Evolutionary conservation across 345 rosid species (phyloP).

Genomic region (Eucalyptus pauciflora): DNA sequence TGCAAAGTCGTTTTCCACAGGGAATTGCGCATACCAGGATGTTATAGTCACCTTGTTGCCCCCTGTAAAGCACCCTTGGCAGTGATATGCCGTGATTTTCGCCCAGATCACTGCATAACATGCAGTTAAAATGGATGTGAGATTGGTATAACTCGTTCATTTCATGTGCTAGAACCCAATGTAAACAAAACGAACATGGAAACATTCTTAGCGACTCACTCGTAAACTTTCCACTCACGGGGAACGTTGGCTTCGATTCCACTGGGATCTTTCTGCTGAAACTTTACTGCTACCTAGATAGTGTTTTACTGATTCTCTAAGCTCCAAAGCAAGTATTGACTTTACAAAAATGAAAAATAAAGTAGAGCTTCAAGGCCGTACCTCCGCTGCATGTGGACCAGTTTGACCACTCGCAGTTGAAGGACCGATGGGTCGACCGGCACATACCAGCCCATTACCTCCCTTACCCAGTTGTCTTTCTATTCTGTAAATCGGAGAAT

Average conservation of each 20-base stretch:
- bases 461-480: constrained; percentile 56
- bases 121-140: background rate
- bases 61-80: constrained; percentile 77
- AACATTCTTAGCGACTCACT: constrained; percentile 26
- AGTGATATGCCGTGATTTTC: constrained; percentile 66
- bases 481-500: constrained; percentile 40
- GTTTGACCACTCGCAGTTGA: constrained; percentile 3
- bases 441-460: constrained; percentile 59
- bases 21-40: constrained; percentile 45
- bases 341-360: background rate
- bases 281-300: constrained; percentile 76
- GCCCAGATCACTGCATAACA: constrained; percentile 54
- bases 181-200: background rate
- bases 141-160: background rate
- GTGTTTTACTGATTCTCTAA: background rate
- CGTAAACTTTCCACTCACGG: constrained; percentile 92
- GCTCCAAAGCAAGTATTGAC: background rate
- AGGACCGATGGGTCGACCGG: constrained; percentile 30
- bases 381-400: constrained; percentile 28
- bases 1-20: background rate
- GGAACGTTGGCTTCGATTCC: constrained; percentile 81
- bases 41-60: constrained; percentile 79
- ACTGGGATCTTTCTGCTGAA: constrained; percentile 77
- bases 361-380: background rate
- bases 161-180: background rate